Percentiles rank a stretch among this genome's conserved stretches.
Conservation (phyloP, 257 asterid genomes). For the Primulina eburnea region DNA sequence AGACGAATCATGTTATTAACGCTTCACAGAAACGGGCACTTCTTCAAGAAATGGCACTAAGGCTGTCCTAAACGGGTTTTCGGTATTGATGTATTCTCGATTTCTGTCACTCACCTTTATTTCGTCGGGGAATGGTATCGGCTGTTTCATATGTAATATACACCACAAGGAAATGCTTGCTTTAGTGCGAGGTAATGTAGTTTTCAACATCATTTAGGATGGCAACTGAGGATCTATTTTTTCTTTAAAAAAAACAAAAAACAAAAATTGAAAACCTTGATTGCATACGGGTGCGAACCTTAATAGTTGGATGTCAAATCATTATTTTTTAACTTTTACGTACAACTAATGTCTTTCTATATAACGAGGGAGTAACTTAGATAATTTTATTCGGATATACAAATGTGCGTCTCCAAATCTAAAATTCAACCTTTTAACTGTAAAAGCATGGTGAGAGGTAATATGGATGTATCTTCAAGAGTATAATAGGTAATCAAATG, state of each 20-base stretch:
- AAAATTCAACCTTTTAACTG: too few species aligned
- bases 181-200: neutral
- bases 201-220: neutral
- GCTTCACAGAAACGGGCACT: constrained; percentile 83
- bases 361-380: too few species aligned
- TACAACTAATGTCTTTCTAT: too few species aligned
- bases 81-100: constrained; percentile 20
- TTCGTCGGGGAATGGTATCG: neutral
- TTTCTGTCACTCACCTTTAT: constrained; percentile 9
- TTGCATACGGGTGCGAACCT: neutral
- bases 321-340: too few species aligned
- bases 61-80: constrained; percentile 52
- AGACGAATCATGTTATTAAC: constrained; percentile 67
- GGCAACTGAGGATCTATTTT: neutral
- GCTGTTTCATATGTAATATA: constrained; percentile 22
- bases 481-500: too few species aligned
- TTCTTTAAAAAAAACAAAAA: neutral
- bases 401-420: too few species aligned
- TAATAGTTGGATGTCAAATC: too few species aligned
- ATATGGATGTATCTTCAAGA: too few species aligned
- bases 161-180: constrained; percentile 13
- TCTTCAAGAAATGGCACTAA: constrained; percentile 94
- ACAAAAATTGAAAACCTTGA: neutral
- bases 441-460: too few species aligned
- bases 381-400: too few species aligned